These are phyloP conservation scores for Buddleja alternifolia DNA, from an alignment of 257 asterid species.

Conservation along the genomic window DNA sequence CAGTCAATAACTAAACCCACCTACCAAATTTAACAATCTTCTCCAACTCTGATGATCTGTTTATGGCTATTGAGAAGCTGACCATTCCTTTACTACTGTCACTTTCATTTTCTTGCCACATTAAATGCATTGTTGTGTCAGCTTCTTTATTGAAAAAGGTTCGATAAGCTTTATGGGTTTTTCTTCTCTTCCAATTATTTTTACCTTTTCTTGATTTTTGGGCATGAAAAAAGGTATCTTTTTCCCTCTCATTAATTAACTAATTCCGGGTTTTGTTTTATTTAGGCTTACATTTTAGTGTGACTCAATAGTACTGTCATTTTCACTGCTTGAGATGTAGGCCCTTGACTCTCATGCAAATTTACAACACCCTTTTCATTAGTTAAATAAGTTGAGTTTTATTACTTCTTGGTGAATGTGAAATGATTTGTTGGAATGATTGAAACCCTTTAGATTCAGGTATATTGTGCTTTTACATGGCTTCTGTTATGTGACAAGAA, in stretches of 20 bases:
- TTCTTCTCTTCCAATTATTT: background rate
- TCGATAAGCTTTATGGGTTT: constrained; percentile 29
- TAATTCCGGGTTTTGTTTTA: constrained; percentile 28
- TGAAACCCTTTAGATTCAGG: constrained; percentile 29
- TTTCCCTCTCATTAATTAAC: constrained; percentile 15
- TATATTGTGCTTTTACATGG: constrained; percentile 31
- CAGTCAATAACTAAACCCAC: constrained; percentile 48
- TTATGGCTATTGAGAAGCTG: constrained; percentile 3
- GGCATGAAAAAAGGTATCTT: constrained; percentile 28
- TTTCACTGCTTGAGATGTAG: constrained; percentile 37
- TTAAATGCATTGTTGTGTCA: constrained; percentile 36
- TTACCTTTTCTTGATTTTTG: constrained; percentile 35
- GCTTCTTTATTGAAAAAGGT: constrained; percentile 19
- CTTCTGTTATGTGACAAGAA: constrained; percentile 17
- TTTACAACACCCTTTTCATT: constrained; percentile 1
- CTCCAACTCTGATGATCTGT: constrained; percentile 30
- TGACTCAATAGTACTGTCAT: constrained; percentile 19
- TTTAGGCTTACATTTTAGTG: constrained; percentile 24
- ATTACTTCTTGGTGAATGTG: constrained; percentile 14
- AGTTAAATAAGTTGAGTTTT: constrained; percentile 30
- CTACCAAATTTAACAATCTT: constrained; percentile 37
- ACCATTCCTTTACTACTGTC: constrained; percentile 40
- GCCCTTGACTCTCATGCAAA: constrained; percentile 35
- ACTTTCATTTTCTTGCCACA: constrained; percentile 42
- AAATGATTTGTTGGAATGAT: constrained; percentile 37